Evolutionary conservation across 768 basidiomycete genomes (phyloP).

Genomic region (Candolleomyces efflorescens): DNA sequence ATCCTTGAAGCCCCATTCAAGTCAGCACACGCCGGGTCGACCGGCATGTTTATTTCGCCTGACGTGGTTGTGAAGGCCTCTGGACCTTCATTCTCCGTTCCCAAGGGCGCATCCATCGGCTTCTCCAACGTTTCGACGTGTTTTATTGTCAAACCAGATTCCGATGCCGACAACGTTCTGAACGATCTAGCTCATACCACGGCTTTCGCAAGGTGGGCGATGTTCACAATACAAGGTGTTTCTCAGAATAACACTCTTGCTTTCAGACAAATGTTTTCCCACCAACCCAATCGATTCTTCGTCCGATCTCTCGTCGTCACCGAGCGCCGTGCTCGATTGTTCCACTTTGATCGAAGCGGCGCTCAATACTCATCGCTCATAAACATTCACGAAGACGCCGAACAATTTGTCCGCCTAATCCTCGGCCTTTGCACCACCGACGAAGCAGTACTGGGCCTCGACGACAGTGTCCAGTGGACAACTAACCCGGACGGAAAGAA

Average conservation of each 20-base stretch:
- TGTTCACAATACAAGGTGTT: no score
- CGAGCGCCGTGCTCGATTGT: not conserved
- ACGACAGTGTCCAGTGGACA: slow-evolving; percentile 1
- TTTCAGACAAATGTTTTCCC: slow-evolving; percentile 1
- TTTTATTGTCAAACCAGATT: not conserved
- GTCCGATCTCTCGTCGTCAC: slow-evolving; percentile 3
- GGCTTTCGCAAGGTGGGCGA: not conserved
- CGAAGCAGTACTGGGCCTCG: not conserved
- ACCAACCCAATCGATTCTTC: slow-evolving; percentile 2
- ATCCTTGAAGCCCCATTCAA: not conserved
- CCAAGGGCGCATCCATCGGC: not conserved
- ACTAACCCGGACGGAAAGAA: not conserved
- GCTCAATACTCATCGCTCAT: not conserved
- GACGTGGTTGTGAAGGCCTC: not conserved
- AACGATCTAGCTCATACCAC: not conserved
- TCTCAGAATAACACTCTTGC: no score
- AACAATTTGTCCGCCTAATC: not conserved
- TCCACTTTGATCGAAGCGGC: slow-evolving; percentile 7
- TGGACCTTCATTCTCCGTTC: not conserved
- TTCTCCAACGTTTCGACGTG: not conserved
- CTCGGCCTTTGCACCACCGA: slow-evolving; percentile 2
- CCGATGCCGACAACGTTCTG: not conserved
- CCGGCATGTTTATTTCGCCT: not conserved
- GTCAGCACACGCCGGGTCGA: not conserved
- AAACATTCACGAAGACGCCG: slow-evolving; percentile 2